These are phyloP conservation scores for Trypanosoma melophagium DNA, from an alignment of 208 protist genomes.

Conservation along the genomic window DNA sequence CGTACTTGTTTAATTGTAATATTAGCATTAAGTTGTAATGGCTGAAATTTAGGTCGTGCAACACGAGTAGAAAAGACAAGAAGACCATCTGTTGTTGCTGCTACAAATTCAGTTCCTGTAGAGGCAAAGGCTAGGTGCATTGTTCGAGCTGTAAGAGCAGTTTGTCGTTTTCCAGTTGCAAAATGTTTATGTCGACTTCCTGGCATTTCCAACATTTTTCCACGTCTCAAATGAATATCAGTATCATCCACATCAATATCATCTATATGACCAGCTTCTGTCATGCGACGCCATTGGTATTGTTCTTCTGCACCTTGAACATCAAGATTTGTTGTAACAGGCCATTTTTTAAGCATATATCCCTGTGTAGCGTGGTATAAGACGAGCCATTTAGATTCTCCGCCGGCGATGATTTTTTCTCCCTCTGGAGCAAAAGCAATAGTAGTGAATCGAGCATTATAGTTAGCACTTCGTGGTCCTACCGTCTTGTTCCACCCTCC, in stretches of 20 bases:
- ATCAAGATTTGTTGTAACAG: constrained; percentile 87
- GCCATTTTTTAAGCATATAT: constrained; percentile 89
- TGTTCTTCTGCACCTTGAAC: constrained; percentile 88
- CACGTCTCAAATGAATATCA: constrained; percentile 75
- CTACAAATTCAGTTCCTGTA: constrained; percentile 86
- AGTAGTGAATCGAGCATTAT: constrained; percentile 76
- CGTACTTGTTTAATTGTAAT: constrained; percentile 70
- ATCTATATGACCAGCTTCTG: constrained; percentile 78
- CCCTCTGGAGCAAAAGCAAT: constrained; percentile 89
- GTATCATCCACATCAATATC: constrained; percentile 87
- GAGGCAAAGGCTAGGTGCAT: constrained; percentile 78
- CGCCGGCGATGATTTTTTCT: constrained; percentile 84
- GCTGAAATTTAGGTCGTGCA: constrained; percentile 75
- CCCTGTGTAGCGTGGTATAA: constrained; percentile 89
- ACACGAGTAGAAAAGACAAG: constrained; percentile 85
- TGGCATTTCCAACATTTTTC: constrained; percentile 87
- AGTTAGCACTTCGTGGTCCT: constrained; percentile 82
- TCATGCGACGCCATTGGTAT: constrained; percentile 84
- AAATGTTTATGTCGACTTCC: constrained; percentile 87
- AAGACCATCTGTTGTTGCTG: constrained; percentile 87
- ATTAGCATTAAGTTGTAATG: constrained; percentile 65
- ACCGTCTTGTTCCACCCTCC: constrained; percentile 85
- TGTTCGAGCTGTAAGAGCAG: constrained; percentile 74
- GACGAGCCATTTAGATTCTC: constrained; percentile 88
- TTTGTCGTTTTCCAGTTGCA: constrained; percentile 89